A percentile compares a stretch with the other conserved stretches of the same genome.
phyloP scores from a whole-genome alignment of 495 filamentous ascomycete genomes.

The Evansstolkia leycettana region DNA sequence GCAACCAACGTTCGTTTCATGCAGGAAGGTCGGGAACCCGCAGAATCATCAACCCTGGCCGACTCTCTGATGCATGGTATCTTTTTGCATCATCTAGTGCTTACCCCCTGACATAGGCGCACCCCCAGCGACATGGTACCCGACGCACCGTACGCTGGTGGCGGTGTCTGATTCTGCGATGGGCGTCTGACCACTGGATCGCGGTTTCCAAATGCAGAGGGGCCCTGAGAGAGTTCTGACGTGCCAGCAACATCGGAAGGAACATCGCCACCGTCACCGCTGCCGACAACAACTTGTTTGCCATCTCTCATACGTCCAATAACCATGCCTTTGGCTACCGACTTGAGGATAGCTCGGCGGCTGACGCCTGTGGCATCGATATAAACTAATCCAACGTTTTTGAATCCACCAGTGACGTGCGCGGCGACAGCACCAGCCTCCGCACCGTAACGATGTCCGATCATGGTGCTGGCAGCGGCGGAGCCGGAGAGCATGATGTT shows the following conservation, averaged over 20 bases:
- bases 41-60: no score
- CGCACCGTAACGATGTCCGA: conserved; percentile 70
- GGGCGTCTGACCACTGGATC: conserved; percentile 17
- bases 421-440: conserved; percentile 68
- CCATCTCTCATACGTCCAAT: conserved; percentile 76
- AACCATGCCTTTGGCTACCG: conserved; percentile 96
- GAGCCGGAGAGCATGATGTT: conserved; percentile 62
- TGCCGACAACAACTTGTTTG: conserved; percentile 76
- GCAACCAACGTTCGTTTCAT: no score
- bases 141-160: conserved; percentile 29
- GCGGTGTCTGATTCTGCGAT: conserved; percentile 24
- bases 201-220: conserved; percentile 5
- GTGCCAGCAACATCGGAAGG: conserved; percentile 15
- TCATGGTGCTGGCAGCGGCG: conserved; percentile 64
- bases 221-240: not conserved
- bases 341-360: conserved; percentile 75
- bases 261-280: conserved; percentile 55
- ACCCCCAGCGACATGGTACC: conserved; percentile 24
- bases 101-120: conserved; percentile 22
- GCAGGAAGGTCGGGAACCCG: no score
- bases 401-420: conserved; percentile 70
- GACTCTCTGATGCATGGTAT: no score
- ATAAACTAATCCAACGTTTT: conserved; percentile 96
- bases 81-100: conserved; percentile 19
- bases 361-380: conserved; percentile 91